Percentiles rank a stretch among this genome's conserved stretches.
phyloP scores from a whole-genome alignment of 306 rosid species.

The Mimosa bimucronata region DNA sequence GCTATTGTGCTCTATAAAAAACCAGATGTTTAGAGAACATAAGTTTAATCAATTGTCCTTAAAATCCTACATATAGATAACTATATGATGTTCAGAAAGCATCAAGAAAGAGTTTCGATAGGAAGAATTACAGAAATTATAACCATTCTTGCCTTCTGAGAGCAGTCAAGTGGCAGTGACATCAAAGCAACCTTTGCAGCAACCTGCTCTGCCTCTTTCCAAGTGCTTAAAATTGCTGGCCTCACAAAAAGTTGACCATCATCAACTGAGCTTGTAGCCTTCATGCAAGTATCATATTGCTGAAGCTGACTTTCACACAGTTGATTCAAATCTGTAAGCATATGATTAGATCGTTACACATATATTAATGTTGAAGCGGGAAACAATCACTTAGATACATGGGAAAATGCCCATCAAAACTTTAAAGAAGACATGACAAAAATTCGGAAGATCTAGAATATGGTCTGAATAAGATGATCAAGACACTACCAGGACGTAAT shows the following conservation, averaged over 20 bases:
- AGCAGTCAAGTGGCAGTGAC: slow-evolving; percentile 43
- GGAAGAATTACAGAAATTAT: not conserved
- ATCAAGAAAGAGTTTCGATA: not conserved
- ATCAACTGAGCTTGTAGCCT: slow-evolving; percentile 39
- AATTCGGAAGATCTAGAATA: not conserved
- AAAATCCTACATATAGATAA: slow-evolving; percentile 2
- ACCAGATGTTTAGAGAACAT: too few relatives aligned
- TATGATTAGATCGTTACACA: slow-evolving; percentile 13
- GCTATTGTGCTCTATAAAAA: too few relatives aligned
- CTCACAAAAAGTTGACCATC: slow-evolving; percentile 40
- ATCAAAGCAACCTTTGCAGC: slow-evolving; percentile 43
- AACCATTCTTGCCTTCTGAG: slow-evolving; percentile 41
- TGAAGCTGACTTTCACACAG: slow-evolving; percentile 37
- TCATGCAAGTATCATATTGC: slow-evolving; percentile 33
- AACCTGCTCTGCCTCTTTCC: slow-evolving; percentile 43
- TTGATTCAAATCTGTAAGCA: slow-evolving; percentile 30
- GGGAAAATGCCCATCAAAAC: not conserved
- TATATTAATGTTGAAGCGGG: not conserved
- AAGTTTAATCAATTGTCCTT: not conserved
- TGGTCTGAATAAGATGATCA: not conserved
- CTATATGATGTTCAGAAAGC: not conserved
- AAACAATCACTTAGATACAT: not conserved
- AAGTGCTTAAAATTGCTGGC: slow-evolving; percentile 26
- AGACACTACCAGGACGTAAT: not conserved
- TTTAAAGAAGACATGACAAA: not conserved